Evolutionary conservation across 257 asterid genomes (phyloP).

Genomic region (Fraxinus americana): DNA sequence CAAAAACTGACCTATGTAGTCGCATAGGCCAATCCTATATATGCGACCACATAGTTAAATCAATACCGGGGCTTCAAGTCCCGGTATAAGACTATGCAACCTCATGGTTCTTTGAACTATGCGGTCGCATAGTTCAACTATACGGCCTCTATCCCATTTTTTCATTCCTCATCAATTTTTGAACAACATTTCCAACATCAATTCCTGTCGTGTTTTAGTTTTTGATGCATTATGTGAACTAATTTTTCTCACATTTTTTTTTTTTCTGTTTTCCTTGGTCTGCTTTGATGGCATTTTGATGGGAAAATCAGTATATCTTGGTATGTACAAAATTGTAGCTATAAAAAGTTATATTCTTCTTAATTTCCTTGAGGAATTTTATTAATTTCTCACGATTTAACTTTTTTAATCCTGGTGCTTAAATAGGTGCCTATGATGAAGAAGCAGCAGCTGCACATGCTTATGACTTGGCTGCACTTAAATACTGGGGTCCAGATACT

Average conservation of each 20-base stretch:
- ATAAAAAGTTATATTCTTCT: not conserved
- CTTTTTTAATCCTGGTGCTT: not conserved
- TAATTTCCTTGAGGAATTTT: not conserved
- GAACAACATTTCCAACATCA: no score
- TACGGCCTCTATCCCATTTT: no score
- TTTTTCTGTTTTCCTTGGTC: not conserved
- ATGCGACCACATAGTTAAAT: no score
- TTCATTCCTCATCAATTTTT: no score
- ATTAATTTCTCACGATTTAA: not conserved
- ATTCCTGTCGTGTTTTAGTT: not conserved
- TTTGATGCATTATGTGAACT: not conserved
- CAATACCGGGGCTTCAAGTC: no score
- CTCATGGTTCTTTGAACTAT: no score
- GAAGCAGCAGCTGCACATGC: slow-evolving; percentile 91
- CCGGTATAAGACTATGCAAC: no score
- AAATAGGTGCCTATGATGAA: slow-evolving; percentile 79
- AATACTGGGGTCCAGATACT: slow-evolving; percentile 86
- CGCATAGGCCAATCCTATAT: no score
- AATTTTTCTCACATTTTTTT: not conserved
- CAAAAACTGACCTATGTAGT: no score
- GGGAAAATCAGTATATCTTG: slow-evolving; percentile 72
- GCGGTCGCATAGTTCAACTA: no score
- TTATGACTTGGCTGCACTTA: slow-evolving; percentile 87
- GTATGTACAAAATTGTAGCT: slow-evolving; percentile 34
- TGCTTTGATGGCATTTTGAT: slow-evolving; percentile 31